Conservation (phyloP, 306 rosid genomes). For the Acacia crassicarpa region DNA sequence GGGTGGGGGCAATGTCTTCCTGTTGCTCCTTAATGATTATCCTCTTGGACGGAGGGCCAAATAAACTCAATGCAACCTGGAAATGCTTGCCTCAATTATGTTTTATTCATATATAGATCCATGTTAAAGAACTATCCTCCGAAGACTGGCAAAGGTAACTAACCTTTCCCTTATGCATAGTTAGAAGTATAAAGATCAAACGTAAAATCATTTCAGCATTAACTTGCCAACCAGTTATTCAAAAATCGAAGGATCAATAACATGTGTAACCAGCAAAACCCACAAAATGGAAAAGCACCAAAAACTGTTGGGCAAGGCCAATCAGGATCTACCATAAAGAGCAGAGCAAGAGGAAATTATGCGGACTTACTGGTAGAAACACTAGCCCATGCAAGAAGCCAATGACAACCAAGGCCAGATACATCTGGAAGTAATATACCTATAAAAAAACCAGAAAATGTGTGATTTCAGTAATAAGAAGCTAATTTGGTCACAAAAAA, state of each 20-base stretch:
- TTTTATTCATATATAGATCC: background rate
- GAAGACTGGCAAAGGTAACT: background rate
- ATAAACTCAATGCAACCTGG: conserved; percentile 82
- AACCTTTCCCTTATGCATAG: background rate
- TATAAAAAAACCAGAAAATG: conserved; percentile 43
- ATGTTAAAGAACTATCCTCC: background rate
- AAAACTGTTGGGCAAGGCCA: background rate
- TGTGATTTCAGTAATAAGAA: background rate
- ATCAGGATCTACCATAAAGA: conserved; percentile 1
- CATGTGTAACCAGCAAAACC: conserved; percentile 16
- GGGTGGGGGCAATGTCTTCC: conserved; percentile 39
- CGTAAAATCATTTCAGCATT: background rate
- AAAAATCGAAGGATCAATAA: conserved; percentile 3
- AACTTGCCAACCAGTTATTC: conserved; percentile 3
- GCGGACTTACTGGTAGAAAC: conserved; percentile 79
- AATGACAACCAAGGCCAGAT: conserved; percentile 86
- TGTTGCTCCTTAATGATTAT: conserved; percentile 33
- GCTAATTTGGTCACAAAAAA: background rate
- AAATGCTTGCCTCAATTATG: background rate
- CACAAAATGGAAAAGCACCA: conserved; percentile 15
- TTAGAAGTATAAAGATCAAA: background rate
- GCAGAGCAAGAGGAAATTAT: conserved; percentile 26
- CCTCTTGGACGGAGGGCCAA: conserved; percentile 74
- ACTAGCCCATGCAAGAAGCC: conserved; percentile 98
- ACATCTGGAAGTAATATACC: conserved; percentile 98